These are phyloP conservation scores for Plantago elongata DNA, from an alignment of 257 asterid genomes.

Conservation along the genomic window DNA sequence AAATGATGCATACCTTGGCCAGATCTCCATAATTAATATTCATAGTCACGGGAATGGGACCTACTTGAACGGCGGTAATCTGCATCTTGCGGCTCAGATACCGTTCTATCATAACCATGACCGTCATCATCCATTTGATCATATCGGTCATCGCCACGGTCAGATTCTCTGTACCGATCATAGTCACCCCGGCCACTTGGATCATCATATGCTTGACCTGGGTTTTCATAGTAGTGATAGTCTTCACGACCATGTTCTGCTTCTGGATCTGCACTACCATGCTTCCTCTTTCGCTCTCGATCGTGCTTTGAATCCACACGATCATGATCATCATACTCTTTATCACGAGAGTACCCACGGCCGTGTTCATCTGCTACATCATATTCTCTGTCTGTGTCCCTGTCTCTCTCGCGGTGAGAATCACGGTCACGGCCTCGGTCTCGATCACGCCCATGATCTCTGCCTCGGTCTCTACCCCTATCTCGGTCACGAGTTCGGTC, in stretches of 20 bases:
- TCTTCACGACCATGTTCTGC: slow-evolving; percentile 44
- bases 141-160: slow-evolving; percentile 51
- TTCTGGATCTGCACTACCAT: slow-evolving; percentile 36
- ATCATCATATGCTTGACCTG: slow-evolving; percentile 22
- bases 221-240: slow-evolving; percentile 42
- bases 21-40: slow-evolving; percentile 15
- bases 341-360: slow-evolving; percentile 41
- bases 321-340: not conserved
- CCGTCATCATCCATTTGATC: slow-evolving; percentile 76
- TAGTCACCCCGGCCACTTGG: slow-evolving; percentile 39
- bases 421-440: slow-evolving; percentile 34
- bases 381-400: slow-evolving; percentile 36
- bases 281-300: slow-evolving; percentile 27
- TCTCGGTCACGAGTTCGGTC: slow-evolving; percentile 59
- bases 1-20: not conserved
- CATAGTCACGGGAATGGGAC: slow-evolving; percentile 50
- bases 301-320: too few species aligned
- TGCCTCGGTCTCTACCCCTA: slow-evolving; percentile 41
- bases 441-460: slow-evolving; percentile 33
- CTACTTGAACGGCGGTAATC: slow-evolving; percentile 51
- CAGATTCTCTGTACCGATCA: slow-evolving; percentile 54
- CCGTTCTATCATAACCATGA: slow-evolving; percentile 53
- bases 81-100: slow-evolving; percentile 49
- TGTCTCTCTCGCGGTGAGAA: slow-evolving; percentile 41
- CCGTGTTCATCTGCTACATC: slow-evolving; percentile 46